Percentiles rank a stretch among this genome's conserved stretches.
These are phyloP conservation scores for Blastomyces silverae DNA, from an alignment of 2,329 filamentous ascomycete genomes.

Conservation along the genomic window DNA sequence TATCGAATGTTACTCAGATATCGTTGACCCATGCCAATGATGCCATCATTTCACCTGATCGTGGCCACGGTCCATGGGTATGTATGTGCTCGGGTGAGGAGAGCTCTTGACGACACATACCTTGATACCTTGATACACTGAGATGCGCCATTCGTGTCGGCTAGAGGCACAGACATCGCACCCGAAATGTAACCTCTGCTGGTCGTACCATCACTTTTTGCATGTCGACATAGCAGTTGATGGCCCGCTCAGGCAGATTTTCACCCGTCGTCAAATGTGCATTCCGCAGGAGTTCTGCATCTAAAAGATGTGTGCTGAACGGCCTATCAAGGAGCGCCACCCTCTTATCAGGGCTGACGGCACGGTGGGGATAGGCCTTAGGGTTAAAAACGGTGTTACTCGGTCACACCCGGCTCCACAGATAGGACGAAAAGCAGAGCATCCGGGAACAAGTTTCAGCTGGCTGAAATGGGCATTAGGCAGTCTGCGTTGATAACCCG, in stretches of 20 bases:
- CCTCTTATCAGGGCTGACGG: too few species aligned
- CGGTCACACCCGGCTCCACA: not conserved
- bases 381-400: not conserved
- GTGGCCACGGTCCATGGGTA: not conserved
- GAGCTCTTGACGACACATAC: too few species aligned
- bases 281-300: too few species aligned
- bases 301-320: too few species aligned
- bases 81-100: not conserved
- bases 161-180: not conserved
- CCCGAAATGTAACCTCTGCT: not conserved
- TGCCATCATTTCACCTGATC: not conserved
- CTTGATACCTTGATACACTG: too few species aligned
- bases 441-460: not conserved
- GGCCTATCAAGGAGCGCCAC: too few species aligned
- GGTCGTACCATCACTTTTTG: not conserved
- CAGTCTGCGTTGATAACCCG: not conserved
- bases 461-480: not conserved
- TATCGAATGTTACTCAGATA: not conserved
- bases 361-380: too few species aligned
- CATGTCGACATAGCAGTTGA: not conserved
- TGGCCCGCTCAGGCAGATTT: not conserved
- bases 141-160: not conserved
- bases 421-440: not conserved
- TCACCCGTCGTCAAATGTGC: too few species aligned
- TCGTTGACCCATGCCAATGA: not conserved